Evolutionary conservation across 1,284 basidiomycete species (phyloP).

Genomic region (Paramarasmius palmivorus): DNA sequence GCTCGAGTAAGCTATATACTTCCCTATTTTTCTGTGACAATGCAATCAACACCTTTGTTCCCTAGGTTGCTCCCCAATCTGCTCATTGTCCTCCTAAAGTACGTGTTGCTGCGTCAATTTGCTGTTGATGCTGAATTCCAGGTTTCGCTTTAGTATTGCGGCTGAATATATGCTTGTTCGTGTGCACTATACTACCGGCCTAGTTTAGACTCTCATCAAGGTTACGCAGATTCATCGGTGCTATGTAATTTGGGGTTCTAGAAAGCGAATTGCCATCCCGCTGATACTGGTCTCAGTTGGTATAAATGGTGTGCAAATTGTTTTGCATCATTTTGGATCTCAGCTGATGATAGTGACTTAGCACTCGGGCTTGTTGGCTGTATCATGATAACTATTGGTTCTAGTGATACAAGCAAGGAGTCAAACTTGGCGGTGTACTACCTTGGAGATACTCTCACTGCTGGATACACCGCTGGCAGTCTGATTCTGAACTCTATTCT

Average conservation of each 20-base stretch:
- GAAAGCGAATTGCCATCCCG: not conserved
- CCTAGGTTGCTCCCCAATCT: not conserved
- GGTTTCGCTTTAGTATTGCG: too few species aligned
- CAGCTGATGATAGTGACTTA: not conserved
- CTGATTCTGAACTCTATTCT: not conserved
- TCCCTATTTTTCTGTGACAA: too few species aligned
- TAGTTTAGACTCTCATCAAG: not conserved
- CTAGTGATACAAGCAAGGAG: not conserved
- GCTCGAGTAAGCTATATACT: too few species aligned
- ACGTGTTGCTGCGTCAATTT: not conserved
- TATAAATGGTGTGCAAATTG: not conserved
- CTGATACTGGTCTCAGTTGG: not conserved
- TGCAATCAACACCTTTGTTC: too few species aligned
- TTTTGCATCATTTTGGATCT: not conserved
- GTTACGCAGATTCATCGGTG: conserved; percentile 1
- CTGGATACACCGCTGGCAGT: not conserved
- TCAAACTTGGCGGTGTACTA: not conserved
- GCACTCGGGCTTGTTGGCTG: not conserved
- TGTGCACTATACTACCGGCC: not conserved
- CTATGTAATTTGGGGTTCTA: not conserved
- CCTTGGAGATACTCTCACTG: not conserved
- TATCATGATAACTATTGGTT: not conserved
- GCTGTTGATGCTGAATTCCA: too few species aligned
- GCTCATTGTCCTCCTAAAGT: conserved; percentile 1
- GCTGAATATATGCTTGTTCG: too few species aligned